phyloP scores from a whole-genome alignment of 1,139 yeast genomes.

The Schwanniomyces etchellsii region DNA sequence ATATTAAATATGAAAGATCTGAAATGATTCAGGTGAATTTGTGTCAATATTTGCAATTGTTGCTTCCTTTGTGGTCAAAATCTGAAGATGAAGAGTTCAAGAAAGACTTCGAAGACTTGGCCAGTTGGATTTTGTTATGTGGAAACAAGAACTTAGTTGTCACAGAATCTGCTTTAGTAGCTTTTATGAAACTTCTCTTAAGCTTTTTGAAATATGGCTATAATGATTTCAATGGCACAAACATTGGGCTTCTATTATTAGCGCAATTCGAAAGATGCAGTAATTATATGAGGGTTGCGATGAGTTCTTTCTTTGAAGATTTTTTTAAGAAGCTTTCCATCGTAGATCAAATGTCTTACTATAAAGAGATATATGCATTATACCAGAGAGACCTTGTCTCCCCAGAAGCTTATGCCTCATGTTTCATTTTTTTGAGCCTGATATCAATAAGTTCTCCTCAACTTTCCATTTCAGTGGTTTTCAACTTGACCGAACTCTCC shows the following conservation, averaged over 20 bases:
- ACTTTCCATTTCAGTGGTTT: slow-evolving; percentile 26
- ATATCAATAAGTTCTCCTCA: slow-evolving; percentile 25
- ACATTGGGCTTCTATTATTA: no score
- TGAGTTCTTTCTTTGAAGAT: no score
- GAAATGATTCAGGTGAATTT: slow-evolving; percentile 26
- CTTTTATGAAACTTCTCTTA: slow-evolving; percentile 13
- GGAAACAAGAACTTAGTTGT: slow-evolving; percentile 21
- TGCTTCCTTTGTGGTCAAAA: slow-evolving; percentile 9
- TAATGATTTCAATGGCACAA: no score
- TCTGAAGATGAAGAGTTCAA: slow-evolving; percentile 13
- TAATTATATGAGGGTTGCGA: no score
- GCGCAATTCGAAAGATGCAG: no score
- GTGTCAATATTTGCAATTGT: slow-evolving; percentile 17
- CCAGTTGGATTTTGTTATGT: slow-evolving; percentile 27
- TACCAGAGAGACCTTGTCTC: slow-evolving; percentile 31
- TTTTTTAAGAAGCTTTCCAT: no score
- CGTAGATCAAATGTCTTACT: no score
- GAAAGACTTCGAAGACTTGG: slow-evolving; percentile 31
- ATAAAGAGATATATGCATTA: slow-evolving; percentile 21
- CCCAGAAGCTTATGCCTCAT: slow-evolving; percentile 36
- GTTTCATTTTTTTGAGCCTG: slow-evolving; percentile 26
- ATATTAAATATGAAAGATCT: slow-evolving; percentile 25
- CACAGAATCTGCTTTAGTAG: slow-evolving; percentile 15
- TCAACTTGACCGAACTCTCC: slow-evolving; percentile 38
- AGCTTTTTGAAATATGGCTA: slow-evolving; percentile 3